Conservation (phyloP, 148 eudicot genomes). For the Gaultheria prostrata region DNA sequence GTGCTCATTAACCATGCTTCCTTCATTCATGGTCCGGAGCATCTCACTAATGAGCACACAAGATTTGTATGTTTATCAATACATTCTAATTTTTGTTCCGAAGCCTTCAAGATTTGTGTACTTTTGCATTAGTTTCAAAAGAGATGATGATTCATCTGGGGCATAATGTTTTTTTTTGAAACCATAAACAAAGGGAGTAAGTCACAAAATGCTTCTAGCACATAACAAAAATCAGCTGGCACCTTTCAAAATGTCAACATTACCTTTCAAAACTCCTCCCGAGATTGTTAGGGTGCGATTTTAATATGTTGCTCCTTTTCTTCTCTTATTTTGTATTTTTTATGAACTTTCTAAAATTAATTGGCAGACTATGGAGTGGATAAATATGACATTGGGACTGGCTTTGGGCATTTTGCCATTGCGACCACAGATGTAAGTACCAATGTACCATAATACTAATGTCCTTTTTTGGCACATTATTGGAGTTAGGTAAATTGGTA, state of each 20-base stretch:
- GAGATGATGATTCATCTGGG: conserved; percentile 4
- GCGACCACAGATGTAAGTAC: conserved; percentile 82
- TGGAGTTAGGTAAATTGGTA: background rate
- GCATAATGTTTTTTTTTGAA: background rate
- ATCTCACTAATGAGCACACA: too few species aligned
- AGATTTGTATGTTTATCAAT: background rate
- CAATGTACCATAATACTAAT: conserved; percentile 30
- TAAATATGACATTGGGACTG: conserved; percentile 90
- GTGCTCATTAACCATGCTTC: too few species aligned
- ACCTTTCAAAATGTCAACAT: background rate
- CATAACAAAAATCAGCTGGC: background rate
- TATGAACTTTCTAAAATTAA: conserved; percentile 7
- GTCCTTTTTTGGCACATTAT: background rate
- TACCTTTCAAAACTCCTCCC: background rate
- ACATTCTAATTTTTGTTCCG: background rate
- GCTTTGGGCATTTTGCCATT: conserved; percentile 97
- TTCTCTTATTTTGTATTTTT: background rate
- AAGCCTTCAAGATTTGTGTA: background rate
- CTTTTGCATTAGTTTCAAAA: background rate
- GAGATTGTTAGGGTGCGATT: background rate
- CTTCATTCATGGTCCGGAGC: too few species aligned
- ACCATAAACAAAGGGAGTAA: background rate
- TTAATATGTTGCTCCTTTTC: background rate
- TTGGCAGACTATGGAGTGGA: conserved; percentile 86
- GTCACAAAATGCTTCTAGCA: background rate